These are phyloP conservation scores for Gremmenia infestans DNA, from an alignment of 2,329 filamentous ascomycete species.

Conservation along the genomic window DNA sequence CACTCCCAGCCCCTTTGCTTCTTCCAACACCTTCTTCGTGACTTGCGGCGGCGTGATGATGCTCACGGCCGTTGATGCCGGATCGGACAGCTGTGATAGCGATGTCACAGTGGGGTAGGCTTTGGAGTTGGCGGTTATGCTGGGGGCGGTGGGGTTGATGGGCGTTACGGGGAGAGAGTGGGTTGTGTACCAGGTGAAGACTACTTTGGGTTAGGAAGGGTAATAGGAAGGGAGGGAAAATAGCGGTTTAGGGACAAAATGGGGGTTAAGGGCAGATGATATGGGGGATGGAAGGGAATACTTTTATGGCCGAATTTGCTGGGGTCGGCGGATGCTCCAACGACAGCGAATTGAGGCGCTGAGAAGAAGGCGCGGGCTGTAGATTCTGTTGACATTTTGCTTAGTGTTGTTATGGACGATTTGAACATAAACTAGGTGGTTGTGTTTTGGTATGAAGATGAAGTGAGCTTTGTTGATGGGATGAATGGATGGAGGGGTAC, in stretches of 20 bases:
- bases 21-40: conserved; percentile 67
- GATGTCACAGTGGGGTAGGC: conserved; percentile 46
- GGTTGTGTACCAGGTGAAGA: conserved; percentile 83
- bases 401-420: not conserved
- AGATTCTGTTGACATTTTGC: conserved; percentile 59
- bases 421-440: not conserved
- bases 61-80: conserved; percentile 68
- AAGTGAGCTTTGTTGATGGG: too few species aligned
- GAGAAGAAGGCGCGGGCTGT: conserved; percentile 76
- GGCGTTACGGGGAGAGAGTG: conserved; percentile 74
- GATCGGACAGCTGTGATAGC: conserved; percentile 59
- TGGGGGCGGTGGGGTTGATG: conserved; percentile 68
- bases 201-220: conserved; percentile 39
- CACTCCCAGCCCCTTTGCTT: conserved; percentile 71
- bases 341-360: conserved; percentile 76
- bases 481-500: not conserved
- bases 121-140: conserved; percentile 51
- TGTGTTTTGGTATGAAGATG: not conserved
- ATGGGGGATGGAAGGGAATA: conserved; percentile 33
- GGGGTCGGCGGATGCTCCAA: conserved; percentile 80
- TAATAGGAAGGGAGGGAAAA: too few species aligned
- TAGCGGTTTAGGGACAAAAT: too few species aligned
- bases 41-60: conserved; percentile 82
- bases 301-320: conserved; percentile 86
- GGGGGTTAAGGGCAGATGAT: too few species aligned